These are phyloP conservation scores for Iris pallida DNA, from an alignment of 116 monocot genomes.

Conservation along the genomic window DNA sequence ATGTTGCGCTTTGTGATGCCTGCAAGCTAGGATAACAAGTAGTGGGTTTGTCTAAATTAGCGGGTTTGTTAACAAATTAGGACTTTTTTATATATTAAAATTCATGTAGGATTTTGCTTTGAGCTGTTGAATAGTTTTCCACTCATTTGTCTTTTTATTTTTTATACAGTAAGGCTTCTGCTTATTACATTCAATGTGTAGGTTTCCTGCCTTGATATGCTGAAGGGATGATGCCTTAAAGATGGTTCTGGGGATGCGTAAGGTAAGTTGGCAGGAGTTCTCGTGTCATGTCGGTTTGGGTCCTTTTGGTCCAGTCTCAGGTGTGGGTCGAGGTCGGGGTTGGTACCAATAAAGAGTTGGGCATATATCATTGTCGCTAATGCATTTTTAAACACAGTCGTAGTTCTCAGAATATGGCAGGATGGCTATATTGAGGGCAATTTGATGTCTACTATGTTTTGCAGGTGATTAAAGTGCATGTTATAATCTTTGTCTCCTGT, in stretches of 20 bases:
- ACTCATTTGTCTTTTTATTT: too few species aligned
- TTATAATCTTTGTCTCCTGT: conserved; percentile 6
- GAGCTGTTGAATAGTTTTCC: too few species aligned
- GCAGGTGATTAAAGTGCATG: conserved; percentile 10
- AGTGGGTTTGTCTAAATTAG: too few species aligned
- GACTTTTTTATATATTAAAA: too few species aligned
- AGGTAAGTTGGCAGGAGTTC: conserved; percentile 1
- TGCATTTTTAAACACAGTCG: not conserved
- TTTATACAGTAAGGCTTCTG: too few species aligned
- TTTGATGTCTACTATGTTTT: not conserved
- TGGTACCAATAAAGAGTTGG: not conserved
- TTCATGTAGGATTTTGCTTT: too few species aligned
- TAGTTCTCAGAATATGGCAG: not conserved
- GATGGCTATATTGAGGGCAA: not conserved
- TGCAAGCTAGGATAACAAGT: too few species aligned
- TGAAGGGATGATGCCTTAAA: not conserved
- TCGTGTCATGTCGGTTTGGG: conserved; percentile 8
- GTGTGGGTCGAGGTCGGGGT: conserved; percentile 2
- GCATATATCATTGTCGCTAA: not conserved
- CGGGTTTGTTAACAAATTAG: too few species aligned
- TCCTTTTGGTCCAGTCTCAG: conserved; percentile 10
- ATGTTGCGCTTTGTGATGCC: too few species aligned
- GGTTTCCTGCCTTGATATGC: not conserved
- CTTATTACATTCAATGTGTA: conserved; percentile 1
- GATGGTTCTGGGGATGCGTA: not conserved